A percentile compares a stretch with the other conserved stretches of the same genome.
phyloP scores from a whole-genome alignment of 129 eudicot species.

The Tagetes erecta region DNA sequence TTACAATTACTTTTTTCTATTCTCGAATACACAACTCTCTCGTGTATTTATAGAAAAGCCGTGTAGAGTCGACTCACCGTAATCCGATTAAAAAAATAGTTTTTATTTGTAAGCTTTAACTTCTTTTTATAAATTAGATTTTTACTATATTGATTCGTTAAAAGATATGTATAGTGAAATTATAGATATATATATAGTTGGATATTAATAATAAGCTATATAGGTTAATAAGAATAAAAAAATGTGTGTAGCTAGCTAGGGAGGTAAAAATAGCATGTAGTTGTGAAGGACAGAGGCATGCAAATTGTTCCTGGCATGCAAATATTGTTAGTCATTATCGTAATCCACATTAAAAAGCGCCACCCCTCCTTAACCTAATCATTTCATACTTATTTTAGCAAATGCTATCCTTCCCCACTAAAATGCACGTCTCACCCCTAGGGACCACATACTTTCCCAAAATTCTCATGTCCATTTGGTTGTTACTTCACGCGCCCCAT shows the following conservation, averaged over 20 bases:
- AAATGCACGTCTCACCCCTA: conserved; percentile 22
- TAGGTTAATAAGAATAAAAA: not conserved
- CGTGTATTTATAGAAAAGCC: too few relatives aligned
- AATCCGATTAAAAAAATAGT: too few relatives aligned
- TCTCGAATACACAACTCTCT: too few relatives aligned
- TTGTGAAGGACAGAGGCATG: conserved; percentile 33
- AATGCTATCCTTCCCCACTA: conserved; percentile 29
- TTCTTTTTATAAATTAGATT: too few relatives aligned
- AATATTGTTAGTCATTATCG: conserved; percentile 27
- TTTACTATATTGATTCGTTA: too few relatives aligned
- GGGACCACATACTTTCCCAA: conserved; percentile 34
- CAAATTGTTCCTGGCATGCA: conserved; percentile 32
- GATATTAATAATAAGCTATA: too few relatives aligned
- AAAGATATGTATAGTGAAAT: too few relatives aligned
- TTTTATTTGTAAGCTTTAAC: too few relatives aligned
- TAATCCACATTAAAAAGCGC: conserved; percentile 41
- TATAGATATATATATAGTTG: not conserved
- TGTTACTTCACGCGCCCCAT: conserved; percentile 44
- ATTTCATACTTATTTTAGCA: conserved; percentile 40
- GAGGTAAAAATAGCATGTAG: conserved; percentile 6
- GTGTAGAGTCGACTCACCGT: too few relatives aligned
- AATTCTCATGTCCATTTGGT: conserved; percentile 29
- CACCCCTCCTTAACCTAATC: conserved; percentile 40
- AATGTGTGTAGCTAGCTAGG: not conserved
- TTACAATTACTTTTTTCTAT: too few relatives aligned